Percentiles rank a stretch among this genome's conserved stretches.
phyloP scores from a whole-genome alignment of 306 rosid genomes.

The Inga oerstediana region DNA sequence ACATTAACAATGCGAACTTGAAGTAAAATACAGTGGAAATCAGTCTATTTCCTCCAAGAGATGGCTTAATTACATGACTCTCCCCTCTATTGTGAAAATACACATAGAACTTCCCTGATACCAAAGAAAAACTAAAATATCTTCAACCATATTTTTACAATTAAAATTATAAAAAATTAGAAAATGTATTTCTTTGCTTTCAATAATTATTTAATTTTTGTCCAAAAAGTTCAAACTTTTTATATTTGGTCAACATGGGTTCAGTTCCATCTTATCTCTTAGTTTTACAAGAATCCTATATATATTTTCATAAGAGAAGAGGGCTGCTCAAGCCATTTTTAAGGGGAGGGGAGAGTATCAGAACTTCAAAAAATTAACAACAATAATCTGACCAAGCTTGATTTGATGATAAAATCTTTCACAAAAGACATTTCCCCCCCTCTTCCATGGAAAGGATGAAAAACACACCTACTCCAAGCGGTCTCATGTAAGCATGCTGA shows the following conservation, averaged over 20 bases:
- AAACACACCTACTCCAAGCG: constrained; percentile 92
- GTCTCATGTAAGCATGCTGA: constrained; percentile 99
- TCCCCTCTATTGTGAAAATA: not conserved
- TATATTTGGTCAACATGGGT: not conserved
- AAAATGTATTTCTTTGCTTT: not conserved
- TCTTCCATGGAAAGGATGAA: constrained; percentile 15
- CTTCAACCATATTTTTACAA: not conserved
- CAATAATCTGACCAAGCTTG: not conserved
- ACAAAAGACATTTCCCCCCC: not conserved
- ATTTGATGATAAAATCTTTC: constrained; percentile 11
- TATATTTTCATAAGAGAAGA: not conserved
- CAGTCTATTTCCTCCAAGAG: not conserved
- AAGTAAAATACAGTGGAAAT: not conserved
- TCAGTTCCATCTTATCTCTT: not conserved
- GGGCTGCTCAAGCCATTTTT: not conserved
- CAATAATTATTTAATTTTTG: not conserved
- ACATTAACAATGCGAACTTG: constrained; percentile 32
- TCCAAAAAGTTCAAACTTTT: not conserved
- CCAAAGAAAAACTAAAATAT: not conserved
- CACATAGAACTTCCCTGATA: not conserved
- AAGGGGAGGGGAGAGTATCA: not conserved
- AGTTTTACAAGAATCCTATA: not conserved
- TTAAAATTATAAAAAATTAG: not conserved
- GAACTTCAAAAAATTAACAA: not conserved
- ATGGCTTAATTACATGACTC: not conserved